Conservation (phyloP, 2,329 filamentous ascomycete genomes). For the Neofusicoccum umdonicola region DNA sequence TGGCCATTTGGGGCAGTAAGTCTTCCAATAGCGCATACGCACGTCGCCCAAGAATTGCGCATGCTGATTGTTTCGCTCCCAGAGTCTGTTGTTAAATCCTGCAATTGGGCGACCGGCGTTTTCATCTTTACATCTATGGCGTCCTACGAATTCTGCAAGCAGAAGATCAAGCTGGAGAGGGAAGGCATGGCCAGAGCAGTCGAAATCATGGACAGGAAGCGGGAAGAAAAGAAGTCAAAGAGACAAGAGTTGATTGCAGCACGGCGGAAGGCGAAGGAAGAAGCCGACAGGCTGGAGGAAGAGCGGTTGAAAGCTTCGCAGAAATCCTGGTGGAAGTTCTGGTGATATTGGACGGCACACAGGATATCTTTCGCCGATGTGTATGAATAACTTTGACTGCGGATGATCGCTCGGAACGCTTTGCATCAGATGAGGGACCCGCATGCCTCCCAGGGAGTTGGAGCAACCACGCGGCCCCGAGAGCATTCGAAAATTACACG, state of each 20-base stretch:
- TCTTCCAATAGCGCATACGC: slow-evolving; percentile 17
- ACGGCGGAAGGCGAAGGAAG: slow-evolving; percentile 42
- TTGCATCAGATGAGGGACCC: too few relatives aligned
- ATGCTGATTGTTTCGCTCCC: slow-evolving; percentile 19
- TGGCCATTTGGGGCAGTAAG: slow-evolving; percentile 73
- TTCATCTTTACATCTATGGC: slow-evolving; percentile 69
- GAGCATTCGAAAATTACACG: too few relatives aligned
- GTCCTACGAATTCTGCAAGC: slow-evolving; percentile 83
- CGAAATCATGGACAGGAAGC: slow-evolving; percentile 74
- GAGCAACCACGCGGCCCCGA: too few relatives aligned
- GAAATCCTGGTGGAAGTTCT: slow-evolving; percentile 27
- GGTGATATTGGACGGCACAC: neutral
- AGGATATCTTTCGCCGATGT: neutral
- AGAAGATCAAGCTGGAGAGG: slow-evolving; percentile 69
- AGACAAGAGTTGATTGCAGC: slow-evolving; percentile 41
- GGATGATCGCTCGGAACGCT: too few relatives aligned
- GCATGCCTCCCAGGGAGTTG: too few relatives aligned
- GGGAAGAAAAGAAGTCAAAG: slow-evolving; percentile 48
- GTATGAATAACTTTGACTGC: neutral
- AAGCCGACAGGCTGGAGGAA: slow-evolving; percentile 36
- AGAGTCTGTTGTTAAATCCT: slow-evolving; percentile 64
- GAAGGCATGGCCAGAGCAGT: slow-evolving; percentile 82
- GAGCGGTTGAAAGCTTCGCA: slow-evolving; percentile 31
- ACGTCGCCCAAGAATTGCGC: slow-evolving; percentile 18
- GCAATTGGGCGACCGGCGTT: slow-evolving; percentile 81